phyloP scores from a whole-genome alignment of 129 eudicot species.

The Artemisia annua region DNA sequence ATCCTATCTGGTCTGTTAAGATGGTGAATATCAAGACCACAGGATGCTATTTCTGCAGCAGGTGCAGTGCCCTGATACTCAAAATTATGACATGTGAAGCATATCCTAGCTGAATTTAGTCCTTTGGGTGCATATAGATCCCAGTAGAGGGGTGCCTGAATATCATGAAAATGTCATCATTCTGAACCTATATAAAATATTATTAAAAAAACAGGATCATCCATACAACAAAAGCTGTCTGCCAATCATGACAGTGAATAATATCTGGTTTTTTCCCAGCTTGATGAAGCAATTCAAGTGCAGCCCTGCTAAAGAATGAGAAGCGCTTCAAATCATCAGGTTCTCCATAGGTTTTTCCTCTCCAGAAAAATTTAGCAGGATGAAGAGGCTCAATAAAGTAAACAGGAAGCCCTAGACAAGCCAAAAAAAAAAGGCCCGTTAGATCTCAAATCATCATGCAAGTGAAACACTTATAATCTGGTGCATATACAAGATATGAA shows the following conservation, averaged over 20 bases:
- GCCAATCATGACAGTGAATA: slow-evolving; percentile 99
- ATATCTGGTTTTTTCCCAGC: slow-evolving; percentile 94
- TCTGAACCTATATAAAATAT: slow-evolving; percentile 6
- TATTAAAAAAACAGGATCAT: not conserved
- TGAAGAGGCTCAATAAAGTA: slow-evolving; percentile 97
- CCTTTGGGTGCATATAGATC: slow-evolving; percentile 94
- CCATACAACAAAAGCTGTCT: slow-evolving; percentile 93
- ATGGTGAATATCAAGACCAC: slow-evolving; percentile 89
- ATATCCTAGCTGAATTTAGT: slow-evolving; percentile 85
- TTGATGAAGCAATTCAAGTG: slow-evolving; percentile 90
- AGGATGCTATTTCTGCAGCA: slow-evolving; percentile 83
- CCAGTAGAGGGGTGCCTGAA: slow-evolving; percentile 96
- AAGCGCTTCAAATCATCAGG: slow-evolving; percentile 89
- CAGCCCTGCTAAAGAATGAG: slow-evolving; percentile 97
- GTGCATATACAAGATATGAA: slow-evolving; percentile 14
- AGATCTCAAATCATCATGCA: not conserved
- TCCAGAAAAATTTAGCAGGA: slow-evolving; percentile 90
- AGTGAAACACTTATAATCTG: not conserved
- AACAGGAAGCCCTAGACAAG: slow-evolving; percentile 82
- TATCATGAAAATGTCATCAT: slow-evolving; percentile 5
- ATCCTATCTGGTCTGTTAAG: slow-evolving; percentile 95
- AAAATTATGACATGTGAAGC: slow-evolving; percentile 98
- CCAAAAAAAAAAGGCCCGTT: slow-evolving; percentile 1
- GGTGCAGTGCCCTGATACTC: slow-evolving; percentile 96
- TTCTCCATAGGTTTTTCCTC: slow-evolving; percentile 91